These are phyloP conservation scores for Epicoccum nigrum DNA, from an alignment of 2,329 filamentous ascomycete genomes.

Conservation along the genomic window DNA sequence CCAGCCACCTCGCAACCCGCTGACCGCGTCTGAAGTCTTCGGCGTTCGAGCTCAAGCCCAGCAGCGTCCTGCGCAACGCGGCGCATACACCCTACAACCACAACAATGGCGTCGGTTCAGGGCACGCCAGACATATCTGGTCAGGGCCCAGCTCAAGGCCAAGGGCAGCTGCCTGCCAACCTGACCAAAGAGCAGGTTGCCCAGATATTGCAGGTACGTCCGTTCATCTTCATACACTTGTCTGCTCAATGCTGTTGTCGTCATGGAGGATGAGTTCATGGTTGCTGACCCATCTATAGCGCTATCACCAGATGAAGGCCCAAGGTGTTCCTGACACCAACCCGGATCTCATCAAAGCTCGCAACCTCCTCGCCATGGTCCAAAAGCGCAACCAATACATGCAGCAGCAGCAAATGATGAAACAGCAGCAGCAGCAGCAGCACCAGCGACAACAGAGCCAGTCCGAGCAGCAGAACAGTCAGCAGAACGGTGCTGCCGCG, in stretches of 20 bases:
- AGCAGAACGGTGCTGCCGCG: conserved; percentile 56
- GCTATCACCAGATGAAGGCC: conserved; percentile 87
- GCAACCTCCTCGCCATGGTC: conserved; percentile 74
- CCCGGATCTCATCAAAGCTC: conserved; percentile 84
- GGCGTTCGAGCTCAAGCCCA: conserved; percentile 13
- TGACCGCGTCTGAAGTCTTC: conserved; percentile 27
- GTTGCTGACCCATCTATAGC: conserved; percentile 62
- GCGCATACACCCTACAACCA: conserved; percentile 19
- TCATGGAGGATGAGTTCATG: not conserved
- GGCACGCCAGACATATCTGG: conserved; percentile 71
- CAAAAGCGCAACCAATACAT: conserved; percentile 65
- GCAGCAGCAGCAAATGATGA: conserved; percentile 48
- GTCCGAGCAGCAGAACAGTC: conserved; percentile 52
- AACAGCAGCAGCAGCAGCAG: conserved; percentile 61
- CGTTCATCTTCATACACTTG: conserved; percentile 1
- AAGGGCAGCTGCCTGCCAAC: conserved; percentile 66
- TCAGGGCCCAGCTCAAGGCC: conserved; percentile 48
- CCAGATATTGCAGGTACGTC: conserved; percentile 70
- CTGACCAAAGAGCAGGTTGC: conserved; percentile 79
- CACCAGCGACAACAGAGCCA: conserved; percentile 61
- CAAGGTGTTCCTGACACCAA: conserved; percentile 80
- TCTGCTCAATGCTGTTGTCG: conserved; percentile 6
- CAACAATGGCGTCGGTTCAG: conserved; percentile 79
- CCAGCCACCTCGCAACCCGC: conserved; percentile 11
- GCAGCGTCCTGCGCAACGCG: conserved; percentile 23